Conservation (phyloP, 2,329 filamentous ascomycete genomes). For the Pseudogymnoascus sp. region DNA sequence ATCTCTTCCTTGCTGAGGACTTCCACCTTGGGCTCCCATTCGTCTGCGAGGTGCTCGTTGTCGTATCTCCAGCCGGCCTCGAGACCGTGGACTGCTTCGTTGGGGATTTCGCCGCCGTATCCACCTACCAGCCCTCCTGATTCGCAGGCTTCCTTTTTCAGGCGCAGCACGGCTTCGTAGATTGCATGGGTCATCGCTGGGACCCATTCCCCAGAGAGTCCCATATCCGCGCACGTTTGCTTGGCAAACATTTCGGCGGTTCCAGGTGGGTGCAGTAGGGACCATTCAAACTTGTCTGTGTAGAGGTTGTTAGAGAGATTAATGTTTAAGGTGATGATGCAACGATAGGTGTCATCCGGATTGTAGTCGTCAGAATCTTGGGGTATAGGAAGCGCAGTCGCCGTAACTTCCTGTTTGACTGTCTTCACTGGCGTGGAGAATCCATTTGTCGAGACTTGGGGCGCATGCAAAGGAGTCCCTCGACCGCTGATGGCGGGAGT, state of each 20-base stretch:
- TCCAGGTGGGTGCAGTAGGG: constrained; percentile 80
- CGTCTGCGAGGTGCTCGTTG: constrained; percentile 74
- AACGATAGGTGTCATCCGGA: constrained; percentile 89
- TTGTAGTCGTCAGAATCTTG: constrained; percentile 68
- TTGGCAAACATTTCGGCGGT: constrained; percentile 89
- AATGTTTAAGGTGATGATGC: constrained; percentile 82
- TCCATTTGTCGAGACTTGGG: constrained; percentile 32
- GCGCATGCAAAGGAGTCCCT: constrained; percentile 48
- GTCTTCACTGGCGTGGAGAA: constrained; percentile 39
- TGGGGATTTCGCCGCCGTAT: constrained; percentile 66
- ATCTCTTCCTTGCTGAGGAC: constrained; percentile 89
- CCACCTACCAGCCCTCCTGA: constrained; percentile 77
- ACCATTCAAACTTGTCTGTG: constrained; percentile 98
- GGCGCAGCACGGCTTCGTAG: constrained; percentile 82
- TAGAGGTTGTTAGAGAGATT: constrained; percentile 88
- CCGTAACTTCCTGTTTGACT: constrained; percentile 47
- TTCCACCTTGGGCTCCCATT: constrained; percentile 79
- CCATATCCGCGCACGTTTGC: constrained; percentile 85
- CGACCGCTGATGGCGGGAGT: constrained; percentile 41
- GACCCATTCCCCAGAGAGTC: constrained; percentile 85
- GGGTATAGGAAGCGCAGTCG: constrained; percentile 55
- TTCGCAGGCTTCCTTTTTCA: constrained; percentile 96
- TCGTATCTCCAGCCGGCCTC: constrained; percentile 95
- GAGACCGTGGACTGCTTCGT: constrained; percentile 72
- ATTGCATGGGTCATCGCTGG: constrained; percentile 92